phyloP scores from a whole-genome alignment of 768 basidiomycete genomes.

The Pulveroboletus sp. region DNA sequence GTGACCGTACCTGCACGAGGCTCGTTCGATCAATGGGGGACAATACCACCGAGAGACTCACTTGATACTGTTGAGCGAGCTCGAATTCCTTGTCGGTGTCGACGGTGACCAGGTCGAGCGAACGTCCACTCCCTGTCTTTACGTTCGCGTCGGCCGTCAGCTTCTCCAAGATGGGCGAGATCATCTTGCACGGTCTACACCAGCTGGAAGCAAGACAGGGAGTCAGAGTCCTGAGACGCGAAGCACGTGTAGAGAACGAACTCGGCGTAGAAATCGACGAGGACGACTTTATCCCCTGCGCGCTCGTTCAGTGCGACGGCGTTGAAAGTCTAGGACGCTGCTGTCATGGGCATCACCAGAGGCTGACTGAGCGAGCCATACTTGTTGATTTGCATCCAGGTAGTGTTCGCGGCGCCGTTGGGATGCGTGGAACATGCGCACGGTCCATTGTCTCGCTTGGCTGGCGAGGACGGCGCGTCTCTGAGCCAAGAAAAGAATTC shows the following conservation, averaged over 20 bases:
- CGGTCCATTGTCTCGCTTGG: constrained; percentile 22
- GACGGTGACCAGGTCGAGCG: constrained; percentile 70
- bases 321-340: constrained; percentile 32
- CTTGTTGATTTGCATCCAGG: constrained; percentile 43
- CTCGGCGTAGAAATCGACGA: constrained; percentile 84
- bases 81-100: constrained; percentile 53
- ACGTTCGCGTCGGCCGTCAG: constrained; percentile 44
- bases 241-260: constrained; percentile 34
- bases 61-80: constrained; percentile 52
- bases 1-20: constrained; percentile 54
- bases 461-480: constrained; percentile 2
- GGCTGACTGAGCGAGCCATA: constrained; percentile 14
- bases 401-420: constrained; percentile 34
- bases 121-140: constrained; percentile 49
- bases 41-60: constrained; percentile 2
- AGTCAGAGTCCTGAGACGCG: no score
- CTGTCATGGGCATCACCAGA: neutral
- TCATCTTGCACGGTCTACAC: constrained; percentile 72
- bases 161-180: constrained; percentile 66
- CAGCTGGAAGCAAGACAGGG: constrained; percentile 47
- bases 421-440: constrained; percentile 41
- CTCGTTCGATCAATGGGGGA: neutral
- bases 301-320: constrained; percentile 27
- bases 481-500: constrained; percentile 1
- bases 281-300: constrained; percentile 49